Conservation (phyloP, 345 rosid species). For the Isatis tinctoria region DNA sequence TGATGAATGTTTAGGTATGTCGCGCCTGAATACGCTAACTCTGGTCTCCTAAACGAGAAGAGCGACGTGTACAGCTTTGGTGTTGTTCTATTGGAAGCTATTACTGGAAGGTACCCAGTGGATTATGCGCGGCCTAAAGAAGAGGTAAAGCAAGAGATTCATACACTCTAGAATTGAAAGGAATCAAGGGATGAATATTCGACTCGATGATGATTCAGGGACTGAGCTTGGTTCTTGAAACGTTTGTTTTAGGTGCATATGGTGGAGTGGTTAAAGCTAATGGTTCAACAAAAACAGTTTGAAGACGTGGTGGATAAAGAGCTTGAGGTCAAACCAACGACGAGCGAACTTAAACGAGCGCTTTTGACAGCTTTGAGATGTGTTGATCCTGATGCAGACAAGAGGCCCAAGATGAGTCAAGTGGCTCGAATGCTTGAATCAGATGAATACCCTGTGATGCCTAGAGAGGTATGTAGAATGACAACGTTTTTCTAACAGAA, state of each 20-base stretch:
- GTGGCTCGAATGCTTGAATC: constrained; percentile 93
- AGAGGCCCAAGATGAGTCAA: constrained; percentile 97
- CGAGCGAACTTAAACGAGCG: constrained; percentile 83
- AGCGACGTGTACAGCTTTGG: constrained; percentile 98
- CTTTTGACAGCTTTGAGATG: constrained; percentile 94
- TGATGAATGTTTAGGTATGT: constrained; percentile 57
- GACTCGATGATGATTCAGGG: not conserved
- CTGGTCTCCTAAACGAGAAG: constrained; percentile 89
- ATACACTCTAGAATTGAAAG: not conserved
- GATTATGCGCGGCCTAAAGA: constrained; percentile 82
- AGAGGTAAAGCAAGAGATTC: constrained; percentile 47
- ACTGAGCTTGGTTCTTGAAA: not conserved
- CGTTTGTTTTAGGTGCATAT: constrained; percentile 61
- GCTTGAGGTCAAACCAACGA: constrained; percentile 68
- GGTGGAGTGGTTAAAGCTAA: constrained; percentile 95
- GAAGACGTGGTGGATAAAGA: constrained; percentile 85
- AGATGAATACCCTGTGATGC: constrained; percentile 75
- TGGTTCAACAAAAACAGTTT: constrained; percentile 78
- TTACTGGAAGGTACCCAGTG: constrained; percentile 98
- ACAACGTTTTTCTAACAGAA: not conserved
- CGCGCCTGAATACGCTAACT: constrained; percentile 95
- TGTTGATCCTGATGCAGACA: constrained; percentile 89
- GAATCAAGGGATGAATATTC: not conserved
- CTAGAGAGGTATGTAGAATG: constrained; percentile 56
- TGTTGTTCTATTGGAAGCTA: constrained; percentile 86